A percentile compares a stretch with the other conserved stretches of the same genome.
Evolutionary conservation across 2,329 filamentous ascomycete genomes (phyloP).

Genomic region (Myriosclerotinia scirpicola): DNA sequence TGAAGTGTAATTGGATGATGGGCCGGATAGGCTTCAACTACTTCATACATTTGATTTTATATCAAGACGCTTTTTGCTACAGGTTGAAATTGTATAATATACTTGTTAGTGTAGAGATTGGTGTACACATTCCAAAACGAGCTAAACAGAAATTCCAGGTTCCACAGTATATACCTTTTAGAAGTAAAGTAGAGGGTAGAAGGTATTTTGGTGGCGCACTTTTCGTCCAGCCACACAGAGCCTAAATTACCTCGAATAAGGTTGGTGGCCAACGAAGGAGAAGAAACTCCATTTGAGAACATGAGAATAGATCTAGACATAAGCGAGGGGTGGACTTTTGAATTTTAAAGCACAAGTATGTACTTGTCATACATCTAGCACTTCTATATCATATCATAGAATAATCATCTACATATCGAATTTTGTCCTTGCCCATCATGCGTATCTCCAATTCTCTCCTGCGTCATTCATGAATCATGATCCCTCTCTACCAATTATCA

Average conservation of each 20-base stretch:
- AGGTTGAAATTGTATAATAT: too few species aligned
- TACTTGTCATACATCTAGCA: constrained; percentile 16
- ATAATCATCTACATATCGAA: constrained; percentile 7
- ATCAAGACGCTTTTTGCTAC: too few species aligned
- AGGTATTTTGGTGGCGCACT: too few species aligned
- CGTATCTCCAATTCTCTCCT: neutral
- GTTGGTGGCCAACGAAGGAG: neutral
- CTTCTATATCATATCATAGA: constrained; percentile 11
- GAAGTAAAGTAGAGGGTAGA: too few species aligned
- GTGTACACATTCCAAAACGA: too few species aligned
- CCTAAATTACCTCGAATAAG: neutral
- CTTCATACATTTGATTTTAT: too few species aligned
- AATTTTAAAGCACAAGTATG: constrained; percentile 1
- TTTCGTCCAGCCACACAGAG: too few species aligned
- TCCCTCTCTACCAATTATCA: constrained; percentile 10
- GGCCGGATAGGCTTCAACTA: too few species aligned
- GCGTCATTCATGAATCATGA: constrained; percentile 23
- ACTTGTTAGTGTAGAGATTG: too few species aligned
- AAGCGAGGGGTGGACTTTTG: constrained; percentile 12
- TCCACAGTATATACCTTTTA: too few species aligned
- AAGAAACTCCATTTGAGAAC: neutral
- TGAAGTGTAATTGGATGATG: too few species aligned
- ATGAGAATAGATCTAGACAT: neutral
- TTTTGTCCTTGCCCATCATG: constrained; percentile 12
- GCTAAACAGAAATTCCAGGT: too few species aligned